Conservation (phyloP, 495 filamentous ascomycete species). For the Aspergillus leporis region DNA sequence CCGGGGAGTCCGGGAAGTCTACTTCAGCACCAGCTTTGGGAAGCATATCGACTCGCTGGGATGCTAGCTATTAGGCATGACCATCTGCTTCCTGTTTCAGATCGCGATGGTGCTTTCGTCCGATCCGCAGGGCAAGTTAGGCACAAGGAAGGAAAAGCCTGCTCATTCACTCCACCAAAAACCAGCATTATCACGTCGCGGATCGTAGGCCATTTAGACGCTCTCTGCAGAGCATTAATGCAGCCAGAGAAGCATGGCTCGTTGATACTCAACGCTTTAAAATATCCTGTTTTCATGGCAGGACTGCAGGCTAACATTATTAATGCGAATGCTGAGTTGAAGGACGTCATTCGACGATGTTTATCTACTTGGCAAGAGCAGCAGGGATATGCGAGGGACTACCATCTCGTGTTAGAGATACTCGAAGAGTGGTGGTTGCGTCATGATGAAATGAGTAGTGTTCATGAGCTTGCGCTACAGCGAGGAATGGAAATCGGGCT, state of each 20-base stretch:
- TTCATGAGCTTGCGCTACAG: slow-evolving; percentile 27
- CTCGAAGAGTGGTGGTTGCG: slow-evolving; percentile 34
- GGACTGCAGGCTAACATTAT: slow-evolving; percentile 29
- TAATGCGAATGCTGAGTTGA: slow-evolving; percentile 20
- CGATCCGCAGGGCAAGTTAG: neutral
- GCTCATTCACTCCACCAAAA: slow-evolving; percentile 1
- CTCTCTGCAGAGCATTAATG: slow-evolving; percentile 23
- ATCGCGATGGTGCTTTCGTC: neutral
- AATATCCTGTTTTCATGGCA: slow-evolving; percentile 31
- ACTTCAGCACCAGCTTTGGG: slow-evolving; percentile 38
- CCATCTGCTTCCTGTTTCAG: neutral
- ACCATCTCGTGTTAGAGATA: slow-evolving; percentile 25
- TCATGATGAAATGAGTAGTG: slow-evolving; percentile 15
- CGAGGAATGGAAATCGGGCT: slow-evolving; percentile 33
- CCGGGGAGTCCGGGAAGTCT: slow-evolving; percentile 30
- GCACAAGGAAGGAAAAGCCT: neutral
- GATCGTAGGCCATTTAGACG: slow-evolving; percentile 35
- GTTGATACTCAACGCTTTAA: slow-evolving; percentile 31
- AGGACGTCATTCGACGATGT: slow-evolving; percentile 20
- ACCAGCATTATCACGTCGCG: slow-evolving; percentile 27
- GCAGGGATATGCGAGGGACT: neutral
- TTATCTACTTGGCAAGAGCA: neutral
- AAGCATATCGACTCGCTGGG: slow-evolving; percentile 35
- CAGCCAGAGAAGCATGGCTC: slow-evolving; percentile 17
- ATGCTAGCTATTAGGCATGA: slow-evolving; percentile 24